Base-by-base conservation (phyloP, 805 yeast species). In the Torulaspora delbrueckii region DNA sequence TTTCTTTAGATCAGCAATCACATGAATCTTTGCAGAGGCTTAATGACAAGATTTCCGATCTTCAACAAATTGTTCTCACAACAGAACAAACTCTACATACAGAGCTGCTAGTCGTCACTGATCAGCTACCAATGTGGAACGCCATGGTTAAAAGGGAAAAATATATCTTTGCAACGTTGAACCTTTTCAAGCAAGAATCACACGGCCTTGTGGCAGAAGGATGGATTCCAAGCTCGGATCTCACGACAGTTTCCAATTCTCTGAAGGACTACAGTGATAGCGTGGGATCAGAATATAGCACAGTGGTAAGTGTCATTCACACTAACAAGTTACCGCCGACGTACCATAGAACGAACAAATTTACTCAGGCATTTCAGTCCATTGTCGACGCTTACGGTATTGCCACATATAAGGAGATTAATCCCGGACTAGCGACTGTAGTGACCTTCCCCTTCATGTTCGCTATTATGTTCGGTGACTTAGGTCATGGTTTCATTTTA, bases 381-480 rank as follows among this genome's bases (percentile, higher is more conserved):
- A 89, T 93, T 71, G 86, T 88, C 61, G 99, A 93, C 66, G 93
- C 97, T 2, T 93, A 93, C 67, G 99, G 98, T 57, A 75, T 88
- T 47, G 93, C 96, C 8, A 78, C 88, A 2, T 93, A 93, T 69
- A 83, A 88, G 57, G 99, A 93, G 67, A 93, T 93, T 24, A 93
- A 93, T 66, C 96, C 99, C 4, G 99, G 96, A 44, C 72, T 93
- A 52, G 91, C 99, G 3, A 91, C 99, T 1, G 79, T 88, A 38
- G 84, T 93, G 22, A 93, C 99, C 0, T 93, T 93, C 73, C 99
- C 99, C 19, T 93, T 93, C 66, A 86, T 93, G 95, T 93, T 93
- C 71, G 97, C 99, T 24, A 84, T 93, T 58, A 93, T 93, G 99
- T 93, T 93, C 73, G 99, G 99, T 73, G 99, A 93, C 72, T 65